Percentiles rank a stretch among this genome's conserved stretches.
Conservation (phyloP, 257 asterid species). For the Jacaranda copaia region DNA sequence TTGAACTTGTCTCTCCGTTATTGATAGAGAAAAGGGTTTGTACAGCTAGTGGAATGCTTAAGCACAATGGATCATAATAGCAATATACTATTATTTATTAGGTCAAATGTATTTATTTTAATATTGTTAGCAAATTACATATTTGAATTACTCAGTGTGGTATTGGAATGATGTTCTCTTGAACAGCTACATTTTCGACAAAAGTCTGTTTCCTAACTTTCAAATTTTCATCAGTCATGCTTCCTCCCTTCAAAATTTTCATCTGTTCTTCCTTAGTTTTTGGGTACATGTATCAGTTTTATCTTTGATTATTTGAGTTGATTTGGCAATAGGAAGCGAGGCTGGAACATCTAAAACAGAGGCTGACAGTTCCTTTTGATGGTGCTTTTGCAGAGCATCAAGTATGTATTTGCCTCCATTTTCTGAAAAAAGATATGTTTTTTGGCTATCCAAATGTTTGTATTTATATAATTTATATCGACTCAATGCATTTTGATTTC, state of each 20-base stretch:
- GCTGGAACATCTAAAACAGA: conserved; percentile 73
- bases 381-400: conserved; percentile 82
- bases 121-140: not conserved
- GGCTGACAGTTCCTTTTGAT: conserved; percentile 86
- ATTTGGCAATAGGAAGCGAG: conserved; percentile 73
- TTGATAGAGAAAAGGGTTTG: not conserved
- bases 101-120: not conserved
- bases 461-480: not conserved
- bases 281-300: conserved; percentile 12
- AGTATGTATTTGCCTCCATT: conserved; percentile 52
- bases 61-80: not conserved
- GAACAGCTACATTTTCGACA: not conserved
- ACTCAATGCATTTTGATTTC: conserved; percentile 6
- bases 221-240: not conserved
- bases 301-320: conserved; percentile 36
- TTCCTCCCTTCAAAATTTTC: not conserved
- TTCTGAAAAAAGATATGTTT: not conserved
- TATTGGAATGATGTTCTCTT: conserved; percentile 19
- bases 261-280: conserved; percentile 12
- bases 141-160: conserved; percentile 7
- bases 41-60: not conserved
- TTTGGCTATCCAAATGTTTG: not conserved
- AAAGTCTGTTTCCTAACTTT: not conserved
- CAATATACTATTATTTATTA: not conserved
- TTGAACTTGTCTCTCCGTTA: not conserved